A percentile compares a stretch with the other conserved stretches of the same genome.
Conservation (phyloP, 768 basidiomycete genomes). For the Lentinula boryana region DNA sequence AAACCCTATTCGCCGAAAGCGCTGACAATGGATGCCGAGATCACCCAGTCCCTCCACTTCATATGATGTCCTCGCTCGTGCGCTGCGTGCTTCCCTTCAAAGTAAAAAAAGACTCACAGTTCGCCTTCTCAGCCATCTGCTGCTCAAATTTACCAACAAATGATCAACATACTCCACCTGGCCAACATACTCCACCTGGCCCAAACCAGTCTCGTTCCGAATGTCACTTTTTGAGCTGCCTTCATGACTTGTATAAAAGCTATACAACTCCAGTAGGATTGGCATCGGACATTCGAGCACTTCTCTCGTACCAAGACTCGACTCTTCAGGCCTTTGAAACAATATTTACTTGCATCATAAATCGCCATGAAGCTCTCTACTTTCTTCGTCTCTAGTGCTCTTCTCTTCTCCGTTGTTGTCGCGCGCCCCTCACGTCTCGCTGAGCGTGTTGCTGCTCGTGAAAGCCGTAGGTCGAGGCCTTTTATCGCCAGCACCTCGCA, state of each 20-base stretch:
- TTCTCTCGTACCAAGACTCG: not conserved
- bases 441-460: conserved; percentile 6
- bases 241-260: not conserved
- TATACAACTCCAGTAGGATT: not conserved
- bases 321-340: not conserved
- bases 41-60: not conserved
- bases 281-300: not conserved
- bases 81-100: not conserved
- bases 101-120: not conserved
- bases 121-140: not conserved
- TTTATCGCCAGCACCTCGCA: not conserved
- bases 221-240: not conserved
- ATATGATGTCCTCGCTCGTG: not conserved
- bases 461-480: not conserved
- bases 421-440: conserved; percentile 6
- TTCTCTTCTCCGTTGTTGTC: conserved; percentile 1
- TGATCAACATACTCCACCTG: not conserved
- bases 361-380: conserved; percentile 4
- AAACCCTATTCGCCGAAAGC: not conserved
- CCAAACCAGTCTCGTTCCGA: not conserved
- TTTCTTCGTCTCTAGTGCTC: conserved; percentile 4
- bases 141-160: not conserved
- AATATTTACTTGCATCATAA: not conserved
- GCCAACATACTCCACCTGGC: not conserved
- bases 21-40: not conserved